These are phyloP conservation scores for Curvularia spicifera DNA, from an alignment of 2,329 filamentous ascomycete genomes.

Conservation along the genomic window DNA sequence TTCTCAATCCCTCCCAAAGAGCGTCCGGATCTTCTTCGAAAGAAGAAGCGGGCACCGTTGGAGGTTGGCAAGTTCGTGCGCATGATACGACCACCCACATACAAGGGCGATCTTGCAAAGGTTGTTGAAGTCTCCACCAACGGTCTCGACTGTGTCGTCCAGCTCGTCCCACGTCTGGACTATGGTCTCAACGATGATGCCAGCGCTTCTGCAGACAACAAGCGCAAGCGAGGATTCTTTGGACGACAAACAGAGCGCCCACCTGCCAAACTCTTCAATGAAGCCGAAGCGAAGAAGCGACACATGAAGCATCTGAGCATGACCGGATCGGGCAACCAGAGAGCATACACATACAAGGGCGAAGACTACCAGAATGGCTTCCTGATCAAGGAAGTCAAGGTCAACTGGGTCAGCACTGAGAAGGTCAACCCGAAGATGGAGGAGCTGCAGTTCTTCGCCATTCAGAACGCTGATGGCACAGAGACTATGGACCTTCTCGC, in stretches of 20 bases:
- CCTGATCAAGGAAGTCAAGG: conserved; percentile 90
- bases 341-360: conserved; percentile 82
- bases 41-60: conserved; percentile 79
- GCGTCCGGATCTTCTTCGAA: conserved; percentile 93
- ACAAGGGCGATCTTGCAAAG: conserved; percentile 88
- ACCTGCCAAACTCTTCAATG: conserved; percentile 89
- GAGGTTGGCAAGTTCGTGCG: conserved; percentile 92
- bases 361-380: conserved; percentile 94
- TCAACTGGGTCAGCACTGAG: conserved; percentile 82
- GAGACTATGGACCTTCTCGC: conserved; percentile 93
- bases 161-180: conserved; percentile 87
- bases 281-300: conserved; percentile 88
- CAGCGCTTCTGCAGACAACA: conserved; percentile 60
- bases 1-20: conserved; percentile 93
- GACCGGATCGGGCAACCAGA: conserved; percentile 62
- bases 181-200: conserved; percentile 87
- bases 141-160: conserved; percentile 83
- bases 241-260: conserved; percentile 68
- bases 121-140: conserved; percentile 93
- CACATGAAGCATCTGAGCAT: conserved; percentile 69
- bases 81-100: conserved; percentile 78
- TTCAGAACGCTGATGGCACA: conserved; percentile 86
- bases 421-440: conserved; percentile 93
- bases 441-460: conserved; percentile 93
- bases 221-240: conserved; percentile 74